phyloP scores from a whole-genome alignment of 345 rosid genomes.

The Populus alba region DNA sequence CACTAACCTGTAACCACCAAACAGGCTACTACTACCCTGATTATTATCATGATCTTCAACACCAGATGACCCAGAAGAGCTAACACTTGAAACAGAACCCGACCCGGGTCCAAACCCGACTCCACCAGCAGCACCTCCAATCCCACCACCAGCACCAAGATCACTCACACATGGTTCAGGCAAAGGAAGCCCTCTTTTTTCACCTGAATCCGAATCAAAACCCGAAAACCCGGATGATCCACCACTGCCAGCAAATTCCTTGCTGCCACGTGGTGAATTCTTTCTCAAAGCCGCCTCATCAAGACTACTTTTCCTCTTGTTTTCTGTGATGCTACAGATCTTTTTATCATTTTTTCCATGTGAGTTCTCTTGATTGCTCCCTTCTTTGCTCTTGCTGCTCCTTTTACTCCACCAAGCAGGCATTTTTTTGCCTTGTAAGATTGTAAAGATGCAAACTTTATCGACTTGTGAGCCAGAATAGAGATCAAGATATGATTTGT shows the following conservation, averaged over 20 bases:
- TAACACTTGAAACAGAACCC: conserved; percentile 64
- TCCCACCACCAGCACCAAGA: conserved; percentile 28
- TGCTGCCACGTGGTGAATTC: conserved; percentile 49
- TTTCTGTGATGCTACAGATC: conserved; percentile 18
- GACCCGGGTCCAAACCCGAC: conserved; percentile 58
- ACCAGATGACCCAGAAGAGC: conserved; percentile 75
- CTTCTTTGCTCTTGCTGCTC: conserved; percentile 57
- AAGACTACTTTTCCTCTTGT: conserved; percentile 33
- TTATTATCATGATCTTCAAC: conserved; percentile 64
- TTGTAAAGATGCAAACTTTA: neutral
- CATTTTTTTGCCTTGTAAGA: conserved; percentile 32
- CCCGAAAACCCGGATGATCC: conserved; percentile 63
- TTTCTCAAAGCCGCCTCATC: conserved; percentile 36
- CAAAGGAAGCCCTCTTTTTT: conserved; percentile 63
- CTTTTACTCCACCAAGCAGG: conserved; percentile 82
- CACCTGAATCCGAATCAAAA: conserved; percentile 65
- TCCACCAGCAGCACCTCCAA: conserved; percentile 9
- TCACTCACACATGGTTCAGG: conserved; percentile 58
- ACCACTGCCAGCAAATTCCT: conserved; percentile 39
- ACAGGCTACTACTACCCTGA: conserved; percentile 24
- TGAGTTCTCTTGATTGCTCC: conserved; percentile 18
- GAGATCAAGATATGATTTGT: neutral
- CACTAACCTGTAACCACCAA: conserved; percentile 49
- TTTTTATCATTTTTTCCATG: conserved; percentile 12
- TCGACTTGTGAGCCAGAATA: neutral